Evolutionary conservation across 306 rosid species (phyloP).

Genomic region (Casuarina cunninghamiana): DNA sequence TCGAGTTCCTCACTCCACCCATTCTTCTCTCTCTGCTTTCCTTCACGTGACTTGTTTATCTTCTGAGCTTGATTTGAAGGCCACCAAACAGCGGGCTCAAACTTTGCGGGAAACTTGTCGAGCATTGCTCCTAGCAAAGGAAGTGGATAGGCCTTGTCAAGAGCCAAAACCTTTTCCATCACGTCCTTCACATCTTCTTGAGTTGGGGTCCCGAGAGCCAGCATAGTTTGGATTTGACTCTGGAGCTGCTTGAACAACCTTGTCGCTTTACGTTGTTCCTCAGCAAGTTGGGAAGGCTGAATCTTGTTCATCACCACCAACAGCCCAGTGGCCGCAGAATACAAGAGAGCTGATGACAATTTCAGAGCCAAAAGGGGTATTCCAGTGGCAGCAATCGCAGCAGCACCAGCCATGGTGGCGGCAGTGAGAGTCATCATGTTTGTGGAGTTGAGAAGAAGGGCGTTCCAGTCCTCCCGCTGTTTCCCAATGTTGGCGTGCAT

Average conservation of each 20-base stretch:
- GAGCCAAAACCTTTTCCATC: slow-evolving; percentile 55
- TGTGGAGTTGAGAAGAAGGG: background rate
- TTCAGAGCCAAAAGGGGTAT: slow-evolving; percentile 48
- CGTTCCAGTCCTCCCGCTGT: too few species aligned
- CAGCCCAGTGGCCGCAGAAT: slow-evolving; percentile 67
- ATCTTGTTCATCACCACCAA: background rate
- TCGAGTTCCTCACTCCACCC: slow-evolving; percentile 68
- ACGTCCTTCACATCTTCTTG: slow-evolving; percentile 48
- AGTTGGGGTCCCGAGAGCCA: slow-evolving; percentile 29
- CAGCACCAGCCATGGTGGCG: slow-evolving; percentile 56
- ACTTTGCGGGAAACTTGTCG: slow-evolving; percentile 57
- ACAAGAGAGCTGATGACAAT: slow-evolving; percentile 57
- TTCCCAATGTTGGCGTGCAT: too few species aligned
- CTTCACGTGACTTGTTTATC: background rate
- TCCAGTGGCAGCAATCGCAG: slow-evolving; percentile 12
- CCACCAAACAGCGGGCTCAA: slow-evolving; percentile 85
- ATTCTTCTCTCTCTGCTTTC: slow-evolving; percentile 20
- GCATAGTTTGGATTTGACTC: slow-evolving; percentile 37
- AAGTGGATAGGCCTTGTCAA: slow-evolving; percentile 82
- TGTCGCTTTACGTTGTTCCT: slow-evolving; percentile 74
- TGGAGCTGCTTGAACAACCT: slow-evolving; percentile 59
- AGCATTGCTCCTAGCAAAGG: slow-evolving; percentile 62
- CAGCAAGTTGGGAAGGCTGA: slow-evolving; percentile 83
- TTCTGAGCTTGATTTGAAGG: slow-evolving; percentile 31
- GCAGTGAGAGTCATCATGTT: slow-evolving; percentile 80